A percentile compares a stretch with the other conserved stretches of the same genome.
Evolutionary conservation across 1,139 yeast species (phyloP).

Genomic region (Kazachstania sp.): DNA sequence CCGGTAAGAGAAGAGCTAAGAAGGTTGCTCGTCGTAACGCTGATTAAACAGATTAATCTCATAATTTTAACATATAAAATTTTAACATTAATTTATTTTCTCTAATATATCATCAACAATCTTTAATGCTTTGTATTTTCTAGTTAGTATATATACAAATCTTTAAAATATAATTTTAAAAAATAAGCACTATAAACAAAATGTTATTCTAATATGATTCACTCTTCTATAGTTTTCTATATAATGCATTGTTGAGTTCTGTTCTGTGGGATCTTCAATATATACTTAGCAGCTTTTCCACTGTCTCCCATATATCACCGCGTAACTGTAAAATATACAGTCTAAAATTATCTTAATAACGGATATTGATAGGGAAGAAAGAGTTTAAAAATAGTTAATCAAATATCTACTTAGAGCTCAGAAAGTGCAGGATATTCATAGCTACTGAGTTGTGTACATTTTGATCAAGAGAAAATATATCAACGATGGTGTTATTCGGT

Average conservation of each 20-base stretch:
- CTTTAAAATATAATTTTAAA: conserved; percentile 6
- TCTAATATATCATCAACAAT: conserved; percentile 3
- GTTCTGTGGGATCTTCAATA: neutral
- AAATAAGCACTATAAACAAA: neutral
- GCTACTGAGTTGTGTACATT: neutral
- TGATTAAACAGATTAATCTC: conserved; percentile 27
- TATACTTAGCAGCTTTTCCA: neutral
- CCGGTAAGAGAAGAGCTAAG: conserved; percentile 92
- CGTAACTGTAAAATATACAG: neutral
- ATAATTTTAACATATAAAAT: conserved; percentile 2
- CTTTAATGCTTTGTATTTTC: conserved; percentile 4
- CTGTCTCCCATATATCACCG: neutral
- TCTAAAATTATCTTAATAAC: too few species aligned
- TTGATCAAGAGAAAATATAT: neutral
- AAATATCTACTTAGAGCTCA: neutral
- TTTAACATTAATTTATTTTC: conserved; percentile 5
- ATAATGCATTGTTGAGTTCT: too few species aligned
- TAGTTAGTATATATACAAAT: conserved; percentile 6
- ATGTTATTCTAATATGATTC: too few species aligned
- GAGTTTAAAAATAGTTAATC: neutral
- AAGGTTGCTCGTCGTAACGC: conserved; percentile 59
- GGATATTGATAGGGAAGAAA: neutral
- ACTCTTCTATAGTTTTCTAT: too few species aligned
- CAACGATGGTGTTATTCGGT: conserved; percentile 47
- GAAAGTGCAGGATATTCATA: neutral